Conservation (phyloP, 2,329 filamentous ascomycete species). For the Bisporella sp. region DNA sequence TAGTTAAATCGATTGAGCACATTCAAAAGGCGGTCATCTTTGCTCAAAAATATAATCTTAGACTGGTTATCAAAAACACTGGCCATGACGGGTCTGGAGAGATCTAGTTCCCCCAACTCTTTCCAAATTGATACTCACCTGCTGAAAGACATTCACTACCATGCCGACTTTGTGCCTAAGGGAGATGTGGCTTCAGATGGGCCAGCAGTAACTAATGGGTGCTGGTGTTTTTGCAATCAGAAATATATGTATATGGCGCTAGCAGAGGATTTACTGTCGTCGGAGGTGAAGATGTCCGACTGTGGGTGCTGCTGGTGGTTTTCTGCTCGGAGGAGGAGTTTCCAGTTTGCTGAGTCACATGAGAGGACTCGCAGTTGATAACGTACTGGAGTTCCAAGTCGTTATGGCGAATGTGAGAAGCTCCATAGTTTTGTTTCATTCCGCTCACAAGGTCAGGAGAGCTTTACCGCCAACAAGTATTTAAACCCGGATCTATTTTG, state of each 20-base stretch:
- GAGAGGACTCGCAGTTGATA: constrained; percentile 53
- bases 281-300: constrained; percentile 41
- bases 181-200: constrained; percentile 25
- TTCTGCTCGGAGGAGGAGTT: constrained; percentile 55
- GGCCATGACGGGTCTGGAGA: constrained; percentile 40
- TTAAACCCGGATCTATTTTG: no score
- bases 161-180: constrained; percentile 24
- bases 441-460: no score
- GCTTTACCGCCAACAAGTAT: no score
- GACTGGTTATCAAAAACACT: constrained; percentile 35
- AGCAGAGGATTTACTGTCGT: constrained; percentile 36
- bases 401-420: no score
- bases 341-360: constrained; percentile 39
- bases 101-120: constrained; percentile 38
- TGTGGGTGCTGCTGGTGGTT: constrained; percentile 36
- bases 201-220: constrained; percentile 31
- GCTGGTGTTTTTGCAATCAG: constrained; percentile 37
- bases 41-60: constrained; percentile 26
- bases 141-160: constrained; percentile 34
- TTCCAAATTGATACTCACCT: constrained; percentile 43
- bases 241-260: constrained; percentile 35
- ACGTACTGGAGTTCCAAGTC: constrained; percentile 30
- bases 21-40: constrained; percentile 25
- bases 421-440: no score
- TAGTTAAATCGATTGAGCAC: background rate